Conservation (phyloP, 2,329 filamentous ascomycete species). For the Cadophora malorum region DNA sequence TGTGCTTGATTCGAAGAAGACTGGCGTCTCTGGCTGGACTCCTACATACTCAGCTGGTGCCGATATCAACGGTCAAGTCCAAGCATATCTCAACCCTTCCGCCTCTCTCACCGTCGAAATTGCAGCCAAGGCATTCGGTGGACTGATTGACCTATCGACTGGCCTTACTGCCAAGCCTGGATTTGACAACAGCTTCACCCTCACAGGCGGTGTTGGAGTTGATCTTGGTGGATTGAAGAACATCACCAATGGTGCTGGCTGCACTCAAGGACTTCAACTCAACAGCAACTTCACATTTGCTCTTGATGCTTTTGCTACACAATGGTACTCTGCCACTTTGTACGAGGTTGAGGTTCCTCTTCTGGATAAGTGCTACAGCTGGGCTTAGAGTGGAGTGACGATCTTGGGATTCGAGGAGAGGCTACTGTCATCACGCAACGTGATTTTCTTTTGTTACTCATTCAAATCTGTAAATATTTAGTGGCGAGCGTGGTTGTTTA, state of each 20-base stretch:
- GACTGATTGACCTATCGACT: constrained; percentile 48
- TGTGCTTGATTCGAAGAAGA: constrained; percentile 44
- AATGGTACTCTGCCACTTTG: constrained; percentile 38
- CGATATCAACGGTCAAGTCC: constrained; percentile 46
- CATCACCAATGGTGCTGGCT: constrained; percentile 34
- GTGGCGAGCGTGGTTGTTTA: neutral
- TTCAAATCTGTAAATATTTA: neutral
- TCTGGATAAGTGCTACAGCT: constrained; percentile 42
- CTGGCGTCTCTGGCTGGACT: constrained; percentile 46
- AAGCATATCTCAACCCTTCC: constrained; percentile 46
- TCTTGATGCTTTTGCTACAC: constrained; percentile 42
- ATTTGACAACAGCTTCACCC: constrained; percentile 48
- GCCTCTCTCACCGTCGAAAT: constrained; percentile 50
- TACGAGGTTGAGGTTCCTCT: constrained; percentile 42
- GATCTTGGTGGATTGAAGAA: constrained; percentile 34
- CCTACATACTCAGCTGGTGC: constrained; percentile 47
- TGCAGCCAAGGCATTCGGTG: constrained; percentile 47
- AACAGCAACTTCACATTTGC: constrained; percentile 42
- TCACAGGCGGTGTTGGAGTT: constrained; percentile 41
- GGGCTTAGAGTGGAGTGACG: constrained; percentile 23
- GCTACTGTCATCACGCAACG: neutral
- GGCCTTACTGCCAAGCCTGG: constrained; percentile 48
- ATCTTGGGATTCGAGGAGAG: neutral
- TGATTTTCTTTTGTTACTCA: neutral
- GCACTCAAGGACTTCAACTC: constrained; percentile 40